Evolutionary conservation across 331 rosid species (phyloP).

Genomic region (Malus hybrid): DNA sequence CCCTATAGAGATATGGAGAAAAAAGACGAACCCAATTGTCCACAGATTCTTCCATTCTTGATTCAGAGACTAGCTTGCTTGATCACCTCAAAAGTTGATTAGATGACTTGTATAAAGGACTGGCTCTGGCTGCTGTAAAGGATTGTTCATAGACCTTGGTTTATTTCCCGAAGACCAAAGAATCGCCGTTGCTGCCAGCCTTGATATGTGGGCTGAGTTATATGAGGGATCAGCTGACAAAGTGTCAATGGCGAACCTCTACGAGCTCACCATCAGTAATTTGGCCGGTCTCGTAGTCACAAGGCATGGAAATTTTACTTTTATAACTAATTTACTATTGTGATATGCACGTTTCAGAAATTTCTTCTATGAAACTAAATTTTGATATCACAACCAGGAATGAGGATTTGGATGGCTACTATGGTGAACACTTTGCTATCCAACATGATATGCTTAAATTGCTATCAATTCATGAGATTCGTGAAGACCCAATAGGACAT

Average conservation of each 20-base stretch:
- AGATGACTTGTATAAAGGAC: conserved; percentile 16
- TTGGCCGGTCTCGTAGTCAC: conserved; percentile 33
- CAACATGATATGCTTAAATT: conserved; percentile 44
- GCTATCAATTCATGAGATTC: conserved; percentile 31
- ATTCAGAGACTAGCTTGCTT: conserved; percentile 10
- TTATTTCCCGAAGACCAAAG: conserved; percentile 46
- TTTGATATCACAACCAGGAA: conserved; percentile 28
- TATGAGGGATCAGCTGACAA: not conserved
- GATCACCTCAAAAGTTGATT: conserved; percentile 23
- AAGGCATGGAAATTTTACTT: conserved; percentile 17
- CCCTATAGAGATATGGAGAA: conserved; percentile 5
- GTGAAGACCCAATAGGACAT: conserved; percentile 9
- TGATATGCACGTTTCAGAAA: not conserved
- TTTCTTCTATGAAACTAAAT: not conserved
- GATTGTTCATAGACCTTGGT: not conserved
- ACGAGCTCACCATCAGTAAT: conserved; percentile 18
- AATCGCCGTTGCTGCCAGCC: conserved; percentile 42
- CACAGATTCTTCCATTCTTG: conserved; percentile 18
- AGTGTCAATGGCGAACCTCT: not conserved
- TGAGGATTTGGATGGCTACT: conserved; percentile 23
- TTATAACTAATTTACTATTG: not conserved
- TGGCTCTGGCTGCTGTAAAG: not conserved
- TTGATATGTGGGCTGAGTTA: conserved; percentile 55
- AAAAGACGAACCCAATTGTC: conserved; percentile 15
- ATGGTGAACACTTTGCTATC: conserved; percentile 28